A percentile compares a stretch with the other conserved stretches of the same genome.
These are phyloP conservation scores for Ogataea thermomethanolica DNA, from an alignment of 805 yeast genomes.

Conservation along the genomic window DNA sequence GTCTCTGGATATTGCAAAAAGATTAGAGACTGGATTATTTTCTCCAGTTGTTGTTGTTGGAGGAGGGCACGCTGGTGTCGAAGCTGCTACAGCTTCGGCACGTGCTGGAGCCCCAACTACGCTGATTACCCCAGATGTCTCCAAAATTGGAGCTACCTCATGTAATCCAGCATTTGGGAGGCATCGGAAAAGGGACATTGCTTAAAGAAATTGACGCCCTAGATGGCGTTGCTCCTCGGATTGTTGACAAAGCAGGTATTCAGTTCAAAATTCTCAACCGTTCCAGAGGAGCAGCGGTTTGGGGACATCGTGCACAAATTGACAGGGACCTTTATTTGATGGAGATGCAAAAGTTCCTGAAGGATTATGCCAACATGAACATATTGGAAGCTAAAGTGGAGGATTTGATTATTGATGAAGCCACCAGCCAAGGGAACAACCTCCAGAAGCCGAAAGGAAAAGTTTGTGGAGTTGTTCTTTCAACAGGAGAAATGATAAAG, in stretches of 20 bases:
- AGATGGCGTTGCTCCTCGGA: constrained; percentile 83
- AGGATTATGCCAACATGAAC: constrained; percentile 51
- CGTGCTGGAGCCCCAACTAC: constrained; percentile 71
- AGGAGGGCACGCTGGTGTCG: constrained; percentile 99
- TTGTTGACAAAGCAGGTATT: constrained; percentile 92
- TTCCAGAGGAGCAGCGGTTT: constrained; percentile 92
- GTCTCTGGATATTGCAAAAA: constrained; percentile 35
- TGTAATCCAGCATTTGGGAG: constrained; percentile 98
- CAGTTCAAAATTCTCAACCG: constrained; percentile 84
- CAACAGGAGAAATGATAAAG: constrained; percentile 57
- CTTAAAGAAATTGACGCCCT: constrained; percentile 92
- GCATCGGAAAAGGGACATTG: constrained; percentile 95
- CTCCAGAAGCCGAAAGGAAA: constrained; percentile 42
- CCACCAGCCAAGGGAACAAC: constrained; percentile 18
- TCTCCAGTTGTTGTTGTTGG: constrained; percentile 86
- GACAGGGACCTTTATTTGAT: constrained; percentile 74
- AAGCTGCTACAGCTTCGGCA: constrained; percentile 93
- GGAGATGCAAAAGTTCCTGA: constrained; percentile 73
- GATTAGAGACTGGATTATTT: constrained; percentile 30
- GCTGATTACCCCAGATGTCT: constrained; percentile 70
- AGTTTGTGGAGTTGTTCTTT: constrained; percentile 71
- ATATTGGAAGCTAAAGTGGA: constrained; percentile 75
- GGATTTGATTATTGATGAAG: constrained; percentile 65
- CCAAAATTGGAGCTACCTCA: constrained; percentile 87
- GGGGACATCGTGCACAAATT: constrained; percentile 98